phyloP scores from a whole-genome alignment of 495 filamentous ascomycete species.

The Podospora didyma region DNA sequence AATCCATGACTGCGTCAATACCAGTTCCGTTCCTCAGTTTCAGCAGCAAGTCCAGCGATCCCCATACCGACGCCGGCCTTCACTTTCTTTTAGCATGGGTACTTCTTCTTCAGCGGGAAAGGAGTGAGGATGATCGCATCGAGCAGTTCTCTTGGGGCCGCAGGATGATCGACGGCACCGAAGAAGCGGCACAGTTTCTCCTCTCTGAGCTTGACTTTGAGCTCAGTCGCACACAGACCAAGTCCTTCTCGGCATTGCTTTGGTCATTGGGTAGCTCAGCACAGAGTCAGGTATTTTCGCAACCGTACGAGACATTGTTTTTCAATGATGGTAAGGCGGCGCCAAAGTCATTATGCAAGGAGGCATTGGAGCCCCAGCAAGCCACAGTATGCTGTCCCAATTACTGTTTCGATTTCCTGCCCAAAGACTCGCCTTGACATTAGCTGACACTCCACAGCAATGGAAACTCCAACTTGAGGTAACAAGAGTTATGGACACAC shows the following conservation, averaged over 20 bases:
- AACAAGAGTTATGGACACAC: background rate
- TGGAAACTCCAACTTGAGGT: slow-evolving; percentile 15
- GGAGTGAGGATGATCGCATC: slow-evolving; percentile 9
- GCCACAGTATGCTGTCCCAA: slow-evolving; percentile 9
- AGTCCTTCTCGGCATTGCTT: slow-evolving; percentile 5
- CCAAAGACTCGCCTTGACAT: background rate
- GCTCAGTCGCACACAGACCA: background rate
- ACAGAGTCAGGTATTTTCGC: background rate
- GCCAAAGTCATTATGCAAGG: background rate
- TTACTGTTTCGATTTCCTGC: background rate
- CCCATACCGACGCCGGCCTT: background rate
- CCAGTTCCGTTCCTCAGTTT: background rate
- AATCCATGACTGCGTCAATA: slow-evolving; percentile 3
- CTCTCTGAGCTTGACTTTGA: slow-evolving; percentile 5
- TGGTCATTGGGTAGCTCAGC: slow-evolving; percentile 1
- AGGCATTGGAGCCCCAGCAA: background rate
- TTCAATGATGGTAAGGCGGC: slow-evolving; percentile 8
- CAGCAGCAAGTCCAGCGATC: background rate
- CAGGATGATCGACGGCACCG: background rate
- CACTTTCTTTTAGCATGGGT: slow-evolving; percentile 14
- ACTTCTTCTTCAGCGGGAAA: slow-evolving; percentile 11
- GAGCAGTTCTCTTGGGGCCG: slow-evolving; percentile 12
- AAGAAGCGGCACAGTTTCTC: slow-evolving; percentile 1
- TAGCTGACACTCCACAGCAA: slow-evolving; percentile 1
- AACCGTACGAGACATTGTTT: slow-evolving; percentile 3